These are phyloP conservation scores for Aspergillus ochraceoroseus DNA, from an alignment of 2,329 filamentous ascomycete species.

Conservation along the genomic window DNA sequence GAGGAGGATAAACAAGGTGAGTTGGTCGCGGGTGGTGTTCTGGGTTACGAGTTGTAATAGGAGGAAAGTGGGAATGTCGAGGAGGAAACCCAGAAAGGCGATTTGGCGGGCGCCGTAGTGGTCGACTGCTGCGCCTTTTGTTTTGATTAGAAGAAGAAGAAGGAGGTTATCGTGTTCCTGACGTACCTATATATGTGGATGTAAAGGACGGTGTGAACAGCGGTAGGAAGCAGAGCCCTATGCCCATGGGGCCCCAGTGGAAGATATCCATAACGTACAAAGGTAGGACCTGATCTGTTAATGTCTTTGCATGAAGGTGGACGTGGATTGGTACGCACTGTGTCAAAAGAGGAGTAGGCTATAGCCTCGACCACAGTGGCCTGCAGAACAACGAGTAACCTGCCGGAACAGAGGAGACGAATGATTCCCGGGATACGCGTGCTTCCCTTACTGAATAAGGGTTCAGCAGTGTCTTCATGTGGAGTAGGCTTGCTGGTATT, in stretches of 20 bases:
- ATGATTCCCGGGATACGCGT: slow-evolving; percentile 21
- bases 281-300: slow-evolving; percentile 45
- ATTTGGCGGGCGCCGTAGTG: slow-evolving; percentile 59
- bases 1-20: slow-evolving; percentile 60
- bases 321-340: slow-evolving; percentile 19
- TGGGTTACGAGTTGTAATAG: slow-evolving; percentile 60
- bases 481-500: background rate
- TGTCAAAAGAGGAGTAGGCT: slow-evolving; percentile 53
- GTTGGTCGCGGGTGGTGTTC: slow-evolving; percentile 56
- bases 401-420: slow-evolving; percentile 38
- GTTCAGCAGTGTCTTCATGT: slow-evolving; percentile 8
- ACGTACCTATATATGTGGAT: slow-evolving; percentile 54
- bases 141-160: background rate
- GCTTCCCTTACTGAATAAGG: slow-evolving; percentile 7
- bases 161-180: too few relatives aligned
- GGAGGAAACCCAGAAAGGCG: slow-evolving; percentile 51
- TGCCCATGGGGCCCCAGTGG: slow-evolving; percentile 52
- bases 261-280: slow-evolving; percentile 54
- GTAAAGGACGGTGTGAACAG: slow-evolving; percentile 58
- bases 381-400: slow-evolving; percentile 44
- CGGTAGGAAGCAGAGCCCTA: slow-evolving; percentile 55
- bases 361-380: slow-evolving; percentile 48
- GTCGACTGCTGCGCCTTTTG: slow-evolving; percentile 38
- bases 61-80: slow-evolving; percentile 56
- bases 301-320: background rate